These are phyloP conservation scores for Catharanthus roseus DNA, from an alignment of 257 asterid genomes.

Conservation along the genomic window DNA sequence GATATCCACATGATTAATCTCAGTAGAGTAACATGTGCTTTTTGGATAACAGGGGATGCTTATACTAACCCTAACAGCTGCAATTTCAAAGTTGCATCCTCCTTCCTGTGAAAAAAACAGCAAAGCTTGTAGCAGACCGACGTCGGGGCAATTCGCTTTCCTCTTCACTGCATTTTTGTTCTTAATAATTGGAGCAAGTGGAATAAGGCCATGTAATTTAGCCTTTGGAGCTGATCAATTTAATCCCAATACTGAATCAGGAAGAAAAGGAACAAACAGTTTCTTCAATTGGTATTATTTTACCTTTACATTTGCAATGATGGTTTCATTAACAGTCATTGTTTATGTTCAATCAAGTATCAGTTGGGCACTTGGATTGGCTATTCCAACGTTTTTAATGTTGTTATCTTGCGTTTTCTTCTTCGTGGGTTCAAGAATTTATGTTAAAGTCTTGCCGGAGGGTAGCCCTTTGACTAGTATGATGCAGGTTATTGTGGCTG, in stretches of 20 bases:
- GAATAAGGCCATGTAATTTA: slow-evolving; percentile 70
- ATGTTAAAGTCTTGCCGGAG: slow-evolving; percentile 64
- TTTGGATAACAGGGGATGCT: slow-evolving; percentile 44
- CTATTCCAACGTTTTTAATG: slow-evolving; percentile 56
- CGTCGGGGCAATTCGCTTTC: slow-evolving; percentile 45
- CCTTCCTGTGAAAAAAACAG: slow-evolving; percentile 42
- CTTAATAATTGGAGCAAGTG: slow-evolving; percentile 59
- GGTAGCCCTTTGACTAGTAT: slow-evolving; percentile 62
- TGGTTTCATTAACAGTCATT: slow-evolving; percentile 57
- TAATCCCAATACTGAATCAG: slow-evolving; percentile 58
- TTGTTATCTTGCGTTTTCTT: slow-evolving; percentile 50
- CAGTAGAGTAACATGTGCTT: too few relatives aligned
- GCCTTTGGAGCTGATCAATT: slow-evolving; percentile 86
- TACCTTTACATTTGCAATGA: slow-evolving; percentile 65
- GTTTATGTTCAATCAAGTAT: slow-evolving; percentile 63
- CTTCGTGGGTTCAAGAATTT: slow-evolving; percentile 52
- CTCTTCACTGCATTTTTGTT: slow-evolving; percentile 44
- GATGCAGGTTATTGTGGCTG: slow-evolving; percentile 43
- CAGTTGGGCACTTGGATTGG: slow-evolving; percentile 68
- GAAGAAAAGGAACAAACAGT: slow-evolving; percentile 57
- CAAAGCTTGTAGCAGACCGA: slow-evolving; percentile 41
- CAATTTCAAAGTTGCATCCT: slow-evolving; percentile 51
- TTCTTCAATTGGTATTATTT: slow-evolving; percentile 85
- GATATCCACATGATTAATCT: too few relatives aligned
- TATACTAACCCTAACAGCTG: slow-evolving; percentile 54